Conservation (phyloP, 371 early-diverging fungal genomes). For the Funneliformis caledonium region DNA sequence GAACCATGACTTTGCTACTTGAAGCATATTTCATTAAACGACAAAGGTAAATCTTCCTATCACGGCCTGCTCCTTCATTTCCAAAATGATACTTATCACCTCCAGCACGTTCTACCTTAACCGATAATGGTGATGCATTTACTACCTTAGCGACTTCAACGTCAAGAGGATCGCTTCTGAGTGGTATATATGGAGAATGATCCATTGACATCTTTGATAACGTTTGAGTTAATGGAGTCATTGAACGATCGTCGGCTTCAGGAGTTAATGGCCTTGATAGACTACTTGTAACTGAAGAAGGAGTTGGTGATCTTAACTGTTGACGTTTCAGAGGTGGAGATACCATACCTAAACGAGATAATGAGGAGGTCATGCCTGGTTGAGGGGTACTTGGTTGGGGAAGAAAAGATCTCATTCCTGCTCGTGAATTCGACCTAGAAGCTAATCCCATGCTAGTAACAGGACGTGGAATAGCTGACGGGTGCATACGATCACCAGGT, state of each 20-base stretch:
- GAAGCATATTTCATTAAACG: slow-evolving; percentile 44
- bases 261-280: slow-evolving; percentile 18
- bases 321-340: background rate
- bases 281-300: slow-evolving; percentile 36
- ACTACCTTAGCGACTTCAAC: slow-evolving; percentile 62
- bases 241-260: slow-evolving; percentile 8
- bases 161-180: slow-evolving; percentile 59
- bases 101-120: slow-evolving; percentile 55
- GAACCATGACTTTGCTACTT: slow-evolving; percentile 59
- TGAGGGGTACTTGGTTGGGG: slow-evolving; percentile 20
- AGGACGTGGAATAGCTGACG: slow-evolving; percentile 35
- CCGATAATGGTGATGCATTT: slow-evolving; percentile 57
- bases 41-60: slow-evolving; percentile 34
- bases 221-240: slow-evolving; percentile 39
- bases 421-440: slow-evolving; percentile 12
- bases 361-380: slow-evolving; percentile 27
- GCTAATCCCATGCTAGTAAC: slow-evolving; percentile 39
- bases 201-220: slow-evolving; percentile 45
- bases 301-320: slow-evolving; percentile 21
- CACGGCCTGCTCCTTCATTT: slow-evolving; percentile 47
- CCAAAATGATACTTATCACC: slow-evolving; percentile 66
- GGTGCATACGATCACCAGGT: slow-evolving; percentile 17
- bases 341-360: slow-evolving; percentile 4
- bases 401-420: slow-evolving; percentile 30
- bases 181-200: slow-evolving; percentile 49